Evolutionary conservation across 2,329 filamentous ascomycete genomes (phyloP), one percentile per base, ranked within the genome.

Genomic region (Fusarium sp.): DNA sequence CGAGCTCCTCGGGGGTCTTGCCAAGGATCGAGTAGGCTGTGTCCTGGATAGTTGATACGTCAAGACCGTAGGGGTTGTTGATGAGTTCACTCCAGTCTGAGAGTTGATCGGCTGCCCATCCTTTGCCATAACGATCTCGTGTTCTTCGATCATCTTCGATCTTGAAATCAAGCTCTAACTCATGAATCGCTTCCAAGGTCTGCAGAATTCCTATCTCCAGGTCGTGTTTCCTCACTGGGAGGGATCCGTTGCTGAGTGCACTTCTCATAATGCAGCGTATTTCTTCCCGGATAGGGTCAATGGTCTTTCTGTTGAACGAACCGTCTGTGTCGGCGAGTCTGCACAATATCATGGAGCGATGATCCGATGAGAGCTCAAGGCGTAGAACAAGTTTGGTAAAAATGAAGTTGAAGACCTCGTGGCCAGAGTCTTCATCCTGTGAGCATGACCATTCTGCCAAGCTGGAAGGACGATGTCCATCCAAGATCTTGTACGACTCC

Each of bases 31-130:
- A 37, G 13, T 43, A 69, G 10, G 57, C 62, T n/a, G 63, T 68
- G 44, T 70, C 68, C n/a, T 52, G 48, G 19, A 65, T 60, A n/a
- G 68, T 62, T 15, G 62, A 67, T 30, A 63, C 56, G 23, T 73
- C 60, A 27, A 71, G 62, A 10, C 65, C 62, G 22, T 54, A 49
- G 2, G 59, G 59, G 23, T 72, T 73, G 25, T 65, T 45, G 40
- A 72, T 15, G 10, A 68, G 19, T 9, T 67, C 55, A 14, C 51
- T 49, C 61, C 61, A 68, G 54, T 58, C 54, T 22, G 40, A 60
- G 13, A 71, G 25, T 14, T 51, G 41, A 17, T 46, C 57, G 9
- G 62, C 60, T 19, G 56, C 48, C 57, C 65, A 72, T 19, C 62
- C 57, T 19, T 66, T 65, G 4, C 33, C 4, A 15, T 10, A 15